phyloP scores from a whole-genome alignment of 768 basidiomycete species.

The Lactarius tabidus region DNA sequence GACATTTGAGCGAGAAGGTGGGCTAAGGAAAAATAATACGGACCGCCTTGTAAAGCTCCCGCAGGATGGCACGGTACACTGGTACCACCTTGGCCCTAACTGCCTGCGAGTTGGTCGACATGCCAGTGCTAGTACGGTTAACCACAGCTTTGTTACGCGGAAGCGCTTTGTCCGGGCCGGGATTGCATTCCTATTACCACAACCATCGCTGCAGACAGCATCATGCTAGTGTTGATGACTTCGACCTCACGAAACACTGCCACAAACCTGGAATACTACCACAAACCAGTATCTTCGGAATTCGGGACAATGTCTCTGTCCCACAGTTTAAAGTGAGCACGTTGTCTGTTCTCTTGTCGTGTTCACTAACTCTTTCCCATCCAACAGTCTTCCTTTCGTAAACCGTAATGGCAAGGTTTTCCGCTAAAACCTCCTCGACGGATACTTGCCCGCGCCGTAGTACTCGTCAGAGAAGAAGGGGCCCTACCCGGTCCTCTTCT shows the following conservation, averaged over 20 bases:
- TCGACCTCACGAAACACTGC: not conserved
- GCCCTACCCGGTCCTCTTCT: not conserved
- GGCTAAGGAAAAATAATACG: constrained; percentile 29
- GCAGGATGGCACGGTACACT: constrained; percentile 49
- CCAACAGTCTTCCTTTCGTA: not conserved
- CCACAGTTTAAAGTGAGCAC: not conserved
- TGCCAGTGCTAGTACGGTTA: not conserved
- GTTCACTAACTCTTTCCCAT: not conserved
- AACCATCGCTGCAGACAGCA: not conserved
- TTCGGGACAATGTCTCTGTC: not conserved
- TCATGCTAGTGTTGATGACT: not conserved
- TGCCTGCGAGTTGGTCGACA: constrained; percentile 4
- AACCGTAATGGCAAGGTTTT: constrained; percentile 4
- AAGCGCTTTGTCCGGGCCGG: not conserved
- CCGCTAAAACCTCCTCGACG: constrained; percentile 3
- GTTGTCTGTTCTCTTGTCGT: not conserved
- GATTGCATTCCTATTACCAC: not conserved
- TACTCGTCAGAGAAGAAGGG: not conserved
- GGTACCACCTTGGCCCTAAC: constrained; percentile 25
- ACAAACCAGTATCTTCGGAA: not conserved
- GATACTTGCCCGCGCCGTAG: not conserved
- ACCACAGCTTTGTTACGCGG: not conserved
- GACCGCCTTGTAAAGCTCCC: constrained; percentile 53
- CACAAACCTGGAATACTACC: not conserved
- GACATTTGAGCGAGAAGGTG: constrained; percentile 6